Evolutionary conservation across 768 basidiomycete species (phyloP).

Genomic region (Favolaschia claudopus): DNA sequence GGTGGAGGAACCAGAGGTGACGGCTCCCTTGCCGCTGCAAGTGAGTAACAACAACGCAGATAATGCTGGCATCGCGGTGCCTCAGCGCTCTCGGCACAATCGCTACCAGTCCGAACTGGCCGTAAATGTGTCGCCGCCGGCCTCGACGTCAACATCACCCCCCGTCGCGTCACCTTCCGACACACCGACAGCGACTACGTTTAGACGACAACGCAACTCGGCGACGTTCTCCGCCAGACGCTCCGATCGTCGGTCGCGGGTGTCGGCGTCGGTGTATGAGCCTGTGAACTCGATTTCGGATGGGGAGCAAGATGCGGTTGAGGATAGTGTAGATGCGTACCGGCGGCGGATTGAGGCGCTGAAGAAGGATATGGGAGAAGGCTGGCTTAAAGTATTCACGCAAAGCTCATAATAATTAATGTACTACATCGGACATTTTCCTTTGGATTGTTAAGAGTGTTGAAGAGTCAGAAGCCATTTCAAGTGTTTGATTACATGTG

Average conservation of each 20-base stretch:
- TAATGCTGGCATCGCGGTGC: conserved; percentile 14
- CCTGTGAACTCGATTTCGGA: conserved; percentile 39
- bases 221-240: conserved; percentile 49
- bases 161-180: conserved; percentile 10
- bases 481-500: too few relatives aligned
- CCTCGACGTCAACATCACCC: conserved; percentile 22
- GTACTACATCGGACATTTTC: not conserved
- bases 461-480: too few relatives aligned
- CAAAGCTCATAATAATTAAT: conserved; percentile 49
- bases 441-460: too few relatives aligned
- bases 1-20: conserved; percentile 14
- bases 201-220: conserved; percentile 28
- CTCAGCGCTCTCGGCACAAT: conserved; percentile 49
- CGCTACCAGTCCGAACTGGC: conserved; percentile 60
- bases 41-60: conserved; percentile 18
- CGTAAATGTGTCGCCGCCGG: conserved; percentile 33
- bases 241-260: conserved; percentile 56
- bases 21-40: conserved; percentile 13
- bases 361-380: conserved; percentile 88
- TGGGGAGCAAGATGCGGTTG: conserved; percentile 34
- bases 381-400: conserved; percentile 86
- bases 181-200: conserved; percentile 26
- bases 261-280: conserved; percentile 72
- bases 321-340: conserved; percentile 72
- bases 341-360: conserved; percentile 81